A percentile compares a stretch with the other conserved stretches of the same genome.
Evolutionary conservation across 1,139 yeast species (phyloP).

Genomic region (Pneumocystis wakefieldiae): DNA sequence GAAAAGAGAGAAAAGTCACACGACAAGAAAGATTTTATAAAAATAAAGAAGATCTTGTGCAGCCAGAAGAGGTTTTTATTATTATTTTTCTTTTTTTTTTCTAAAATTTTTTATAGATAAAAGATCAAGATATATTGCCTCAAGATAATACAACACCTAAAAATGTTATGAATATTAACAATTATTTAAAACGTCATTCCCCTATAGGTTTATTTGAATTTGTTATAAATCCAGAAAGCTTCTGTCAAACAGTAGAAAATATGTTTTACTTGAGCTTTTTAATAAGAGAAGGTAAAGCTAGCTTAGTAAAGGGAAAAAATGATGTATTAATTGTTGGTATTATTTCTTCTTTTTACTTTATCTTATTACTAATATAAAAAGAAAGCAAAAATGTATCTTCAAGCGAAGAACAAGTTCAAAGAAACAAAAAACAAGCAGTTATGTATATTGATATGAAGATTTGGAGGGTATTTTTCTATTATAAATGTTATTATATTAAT

Average conservation of each 20-base stretch:
- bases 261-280: conserved; percentile 69
- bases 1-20: conserved; percentile 23
- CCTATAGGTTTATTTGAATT: conserved; percentile 49
- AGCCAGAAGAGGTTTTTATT: conserved; percentile 6
- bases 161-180: conserved; percentile 21
- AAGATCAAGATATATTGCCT: conserved; percentile 36
- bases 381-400: not conserved
- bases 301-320: not conserved
- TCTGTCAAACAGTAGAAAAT: conserved; percentile 68
- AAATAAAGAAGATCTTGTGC: not conserved
- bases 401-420: not conserved
- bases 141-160: conserved; percentile 37
- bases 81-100: conserved; percentile 4
- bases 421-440: not conserved
- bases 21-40: conserved; percentile 7
- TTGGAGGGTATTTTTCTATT: not conserved
- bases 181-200: conserved; percentile 8
- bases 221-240: conserved; percentile 60
- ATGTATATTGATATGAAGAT: not conserved
- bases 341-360: not conserved
- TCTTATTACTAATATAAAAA: not conserved
- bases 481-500: not conserved
- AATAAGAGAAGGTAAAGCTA: conserved; percentile 52
- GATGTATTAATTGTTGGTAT: not conserved
- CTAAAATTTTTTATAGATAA: conserved; percentile 3